Conservation (phyloP, 1,284 basidiomycete species). For the Malassezia vespertilionis region DNA sequence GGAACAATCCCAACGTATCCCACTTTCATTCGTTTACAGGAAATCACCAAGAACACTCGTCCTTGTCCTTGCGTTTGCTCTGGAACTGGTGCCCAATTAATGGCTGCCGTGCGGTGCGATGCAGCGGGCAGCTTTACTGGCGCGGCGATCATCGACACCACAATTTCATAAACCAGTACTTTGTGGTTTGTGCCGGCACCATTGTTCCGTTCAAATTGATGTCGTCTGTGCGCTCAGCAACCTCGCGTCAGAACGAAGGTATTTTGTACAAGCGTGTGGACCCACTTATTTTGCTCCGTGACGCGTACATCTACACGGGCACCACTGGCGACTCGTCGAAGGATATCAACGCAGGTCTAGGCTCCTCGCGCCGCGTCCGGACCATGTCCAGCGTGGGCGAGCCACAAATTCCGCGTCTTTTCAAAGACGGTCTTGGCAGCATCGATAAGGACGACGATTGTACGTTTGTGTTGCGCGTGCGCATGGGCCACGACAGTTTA, state of each 20-base stretch:
- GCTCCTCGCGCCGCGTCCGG: constrained; percentile 21
- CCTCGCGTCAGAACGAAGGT: constrained; percentile 44
- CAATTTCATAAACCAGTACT: constrained; percentile 31
- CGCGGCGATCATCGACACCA: constrained; percentile 49
- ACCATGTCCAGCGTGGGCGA: not conserved
- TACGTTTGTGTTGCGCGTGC: constrained; percentile 42
- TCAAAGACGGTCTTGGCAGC: constrained; percentile 35
- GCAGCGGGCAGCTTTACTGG: constrained; percentile 58
- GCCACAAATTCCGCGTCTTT: constrained; percentile 31
- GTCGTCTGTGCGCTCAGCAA: constrained; percentile 29
- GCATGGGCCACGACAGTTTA: constrained; percentile 22
- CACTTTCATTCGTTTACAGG: too few species aligned
- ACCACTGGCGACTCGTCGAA: constrained; percentile 3
- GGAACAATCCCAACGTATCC: too few species aligned
- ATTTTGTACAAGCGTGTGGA: constrained; percentile 39
- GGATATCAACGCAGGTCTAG: constrained; percentile 1
- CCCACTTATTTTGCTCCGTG: constrained; percentile 37
- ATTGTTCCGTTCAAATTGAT: constrained; percentile 38
- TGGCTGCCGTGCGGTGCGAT: constrained; percentile 61
- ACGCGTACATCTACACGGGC: constrained; percentile 44
- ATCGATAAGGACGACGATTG: constrained; percentile 45
- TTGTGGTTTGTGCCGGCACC: constrained; percentile 36
- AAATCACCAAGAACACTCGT: too few species aligned
- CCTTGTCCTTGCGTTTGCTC: constrained; percentile 56
- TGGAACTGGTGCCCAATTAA: constrained; percentile 72